These are phyloP conservation scores for Aspergillus transmontanensis DNA, from an alignment of 2,329 filamentous ascomycete species.

Conservation along the genomic window DNA sequence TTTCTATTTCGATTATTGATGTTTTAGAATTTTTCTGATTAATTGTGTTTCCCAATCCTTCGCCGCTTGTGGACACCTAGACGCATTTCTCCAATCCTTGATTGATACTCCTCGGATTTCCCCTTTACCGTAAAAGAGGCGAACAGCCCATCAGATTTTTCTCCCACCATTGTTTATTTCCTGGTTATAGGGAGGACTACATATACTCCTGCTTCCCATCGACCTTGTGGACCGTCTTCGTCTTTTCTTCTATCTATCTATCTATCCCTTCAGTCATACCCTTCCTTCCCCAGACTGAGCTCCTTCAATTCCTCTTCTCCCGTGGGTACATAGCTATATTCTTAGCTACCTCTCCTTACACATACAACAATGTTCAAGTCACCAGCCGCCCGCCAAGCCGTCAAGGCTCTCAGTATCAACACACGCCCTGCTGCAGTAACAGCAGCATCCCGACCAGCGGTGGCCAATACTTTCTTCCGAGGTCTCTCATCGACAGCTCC, in stretches of 20 bases:
- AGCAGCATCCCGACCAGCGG: conserved; percentile 15
- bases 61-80: conserved; percentile 1
- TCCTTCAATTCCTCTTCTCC: neutral
- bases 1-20: conserved; percentile 3
- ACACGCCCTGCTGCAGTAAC: conserved; percentile 24
- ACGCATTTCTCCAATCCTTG: conserved; percentile 5
- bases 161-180: neutral
- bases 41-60: conserved; percentile 3
- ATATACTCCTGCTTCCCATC: conserved; percentile 4
- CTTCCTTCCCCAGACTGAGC: neutral
- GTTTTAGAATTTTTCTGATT: conserved; percentile 10
- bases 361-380: conserved; percentile 33
- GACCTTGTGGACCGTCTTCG: neutral
- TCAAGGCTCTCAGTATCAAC: conserved; percentile 25
- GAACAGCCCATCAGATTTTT: conserved; percentile 1
- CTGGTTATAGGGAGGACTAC: neutral
- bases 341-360: neutral
- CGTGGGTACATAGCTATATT: neutral
- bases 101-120: conserved; percentile 2
- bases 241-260: neutral
- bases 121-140: conserved; percentile 11
- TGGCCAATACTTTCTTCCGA: conserved; percentile 24
- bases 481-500: conserved; percentile 33
- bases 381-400: conserved; percentile 27
- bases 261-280: neutral